These are phyloP conservation scores for Aspergillus sp. DNA, from an alignment of 2,329 filamentous ascomycete species.

Conservation along the genomic window DNA sequence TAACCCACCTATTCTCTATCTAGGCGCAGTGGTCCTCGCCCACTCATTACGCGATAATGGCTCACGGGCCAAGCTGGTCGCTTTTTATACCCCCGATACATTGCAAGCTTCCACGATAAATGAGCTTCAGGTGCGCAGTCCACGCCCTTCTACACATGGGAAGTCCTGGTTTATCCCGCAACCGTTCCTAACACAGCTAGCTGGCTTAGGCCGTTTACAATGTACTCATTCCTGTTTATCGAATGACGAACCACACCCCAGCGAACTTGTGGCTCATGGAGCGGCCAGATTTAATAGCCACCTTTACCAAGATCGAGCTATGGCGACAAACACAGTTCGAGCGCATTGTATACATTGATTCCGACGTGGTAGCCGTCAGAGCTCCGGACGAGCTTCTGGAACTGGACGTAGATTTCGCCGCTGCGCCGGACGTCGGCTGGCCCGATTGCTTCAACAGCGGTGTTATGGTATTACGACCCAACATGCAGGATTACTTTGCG, in stretches of 20 bases:
- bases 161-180: neutral
- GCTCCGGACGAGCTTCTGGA: slow-evolving; percentile 92
- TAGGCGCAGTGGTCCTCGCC: slow-evolving; percentile 88
- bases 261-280: slow-evolving; percentile 90
- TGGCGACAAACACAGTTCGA: slow-evolving; percentile 90
- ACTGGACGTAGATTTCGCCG: slow-evolving; percentile 59
- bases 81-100: slow-evolving; percentile 77
- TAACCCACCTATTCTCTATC: slow-evolving; percentile 16
- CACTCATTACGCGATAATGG: slow-evolving; percentile 92
- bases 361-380: slow-evolving; percentile 85
- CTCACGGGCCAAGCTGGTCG: slow-evolving; percentile 80
- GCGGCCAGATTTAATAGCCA: slow-evolving; percentile 82
- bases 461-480: slow-evolving; percentile 85
- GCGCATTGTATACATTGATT: slow-evolving; percentile 92
- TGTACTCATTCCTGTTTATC: slow-evolving; percentile 79
- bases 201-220: slow-evolving; percentile 72
- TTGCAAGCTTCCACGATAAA: slow-evolving; percentile 73
- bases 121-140: slow-evolving; percentile 66
- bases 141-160: neutral
- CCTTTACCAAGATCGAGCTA: slow-evolving; percentile 94
- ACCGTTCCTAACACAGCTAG: slow-evolving; percentile 22
- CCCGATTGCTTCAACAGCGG: slow-evolving; percentile 98
- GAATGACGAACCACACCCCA: slow-evolving; percentile 72
- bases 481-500: slow-evolving; percentile 83
- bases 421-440: slow-evolving; percentile 95